Base-by-base conservation (phyloP, 2,329 filamentous ascomycete species). In the Bretziella fagacearum region DNA sequence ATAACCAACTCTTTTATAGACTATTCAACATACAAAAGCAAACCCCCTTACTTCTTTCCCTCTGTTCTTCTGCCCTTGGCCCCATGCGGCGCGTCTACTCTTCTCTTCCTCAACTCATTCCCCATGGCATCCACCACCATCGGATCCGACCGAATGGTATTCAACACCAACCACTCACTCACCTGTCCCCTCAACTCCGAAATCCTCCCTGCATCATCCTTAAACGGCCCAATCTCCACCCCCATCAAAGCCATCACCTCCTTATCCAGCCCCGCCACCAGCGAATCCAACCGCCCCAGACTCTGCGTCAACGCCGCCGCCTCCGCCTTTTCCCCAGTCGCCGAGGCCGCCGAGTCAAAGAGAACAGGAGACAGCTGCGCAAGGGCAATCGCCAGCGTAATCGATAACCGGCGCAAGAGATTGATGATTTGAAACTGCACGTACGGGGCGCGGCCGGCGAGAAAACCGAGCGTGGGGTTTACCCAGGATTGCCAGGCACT, bases 81-180 rank as follows among this genome's bases (percentile, higher is more conserved):
- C 2, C 78, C 77, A 13, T 69, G 67, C 1, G 78, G 78, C 11
- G 71, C 78, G 56, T 78, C 74, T 11, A 67, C 60, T 53, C 79
- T 70, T 55, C 76, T 65, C 57, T 70, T 76, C 58, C 74, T 70
- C 49, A 87, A 63, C 23, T 78, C 77, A 50, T 69, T 72, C 20
- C 77, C 77, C 54, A 94, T 69, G 1, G 86, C 86, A 60, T 84
- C 79, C 54, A 79, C 73, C 6, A 96, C 89, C 63, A 89, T 84
- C 1, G 79, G 79, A 61, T 89, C 83, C 41, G 73, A 76, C 54
- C 77, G 72, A 51, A 93, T 81, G 11, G 79, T 87, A 58, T 93
- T 93, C 60, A 93, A 78, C 44, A 95, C 77, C 54, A 96, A 66
- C 72, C 85, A 93, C 56, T 91, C 84, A 62, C 79, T 82, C 63